Evolutionary conservation across 352 stramenopile species (phyloP), one percentile per base, ranked within the genome.

Genomic region (Globisporangium echinulatum): DNA sequence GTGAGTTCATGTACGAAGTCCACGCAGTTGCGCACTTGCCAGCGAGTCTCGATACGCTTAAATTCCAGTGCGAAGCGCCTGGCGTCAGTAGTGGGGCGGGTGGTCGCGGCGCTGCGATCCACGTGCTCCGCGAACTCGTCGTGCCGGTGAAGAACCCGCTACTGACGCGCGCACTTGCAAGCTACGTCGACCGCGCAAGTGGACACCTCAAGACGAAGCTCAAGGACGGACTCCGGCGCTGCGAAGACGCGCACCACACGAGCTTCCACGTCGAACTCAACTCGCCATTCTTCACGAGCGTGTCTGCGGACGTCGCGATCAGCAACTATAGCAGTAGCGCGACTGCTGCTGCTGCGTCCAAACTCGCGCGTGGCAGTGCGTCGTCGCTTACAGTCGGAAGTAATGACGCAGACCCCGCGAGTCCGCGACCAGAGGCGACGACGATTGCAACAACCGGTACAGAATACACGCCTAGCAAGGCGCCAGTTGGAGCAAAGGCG

Each of bases 1-100:
- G 94, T n/a, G 92, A 98, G 59, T 98, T 98, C 56, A 75, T 96
- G 53, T 97, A 97, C 58, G 90, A 98, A 59, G 69, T 98, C 3
- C 72, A 90, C 19, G 92, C 74, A 0, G 76, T 82, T 1, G 88
- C 92, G 5, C 82, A 82, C 36, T 70, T 97, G 4, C 94, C 94
- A 3, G 48, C 67, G 2, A 80, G 66, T 52, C 65, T 89, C 6
- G 90, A 97, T 53, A 87, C 71, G 6, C 58, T 97, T 5, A 75
- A 88, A 57, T 87, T 97, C 13, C 75, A 89, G 49, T 88, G 91
- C 37, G 87, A 97, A 37, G 61, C 64, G 0, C 63, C 60, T 2
- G 50, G 36, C 9, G 56, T 58, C 38, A 55, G 56, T 15, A 60
- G 14, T 40, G 59, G 54, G 2, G 52, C 59, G 5, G 38, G 52